Evolutionary conservation across 805 yeast species (phyloP).

Genomic region (Myxozyma monticola): DNA sequence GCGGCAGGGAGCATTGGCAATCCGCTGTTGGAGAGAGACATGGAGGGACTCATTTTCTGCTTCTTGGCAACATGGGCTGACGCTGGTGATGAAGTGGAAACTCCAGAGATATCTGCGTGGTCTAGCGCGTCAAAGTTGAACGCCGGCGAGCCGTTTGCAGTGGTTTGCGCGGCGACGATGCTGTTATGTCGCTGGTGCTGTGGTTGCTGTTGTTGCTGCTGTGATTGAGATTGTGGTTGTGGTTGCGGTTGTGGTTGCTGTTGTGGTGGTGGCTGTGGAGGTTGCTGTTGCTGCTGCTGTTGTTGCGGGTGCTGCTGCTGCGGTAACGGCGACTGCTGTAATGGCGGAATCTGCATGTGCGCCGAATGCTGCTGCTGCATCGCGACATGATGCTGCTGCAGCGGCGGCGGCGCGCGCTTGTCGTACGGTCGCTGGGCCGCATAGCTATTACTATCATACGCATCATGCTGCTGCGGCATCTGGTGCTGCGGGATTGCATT

Average conservation of each 20-base stretch:
- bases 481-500: conserved; percentile 6
- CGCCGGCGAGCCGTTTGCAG: conserved; percentile 7
- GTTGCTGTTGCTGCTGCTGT: conserved; percentile 3
- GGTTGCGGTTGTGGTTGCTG: conserved; percentile 1
- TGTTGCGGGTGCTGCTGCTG: conserved; percentile 6
- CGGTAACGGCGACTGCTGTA: conserved; percentile 5
- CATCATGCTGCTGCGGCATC: not conserved
- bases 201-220: conserved; percentile 12
- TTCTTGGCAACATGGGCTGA: conserved; percentile 16
- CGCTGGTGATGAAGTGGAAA: conserved; percentile 10
- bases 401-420: conserved; percentile 18
- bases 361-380: conserved; percentile 9
- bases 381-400: conserved; percentile 8
- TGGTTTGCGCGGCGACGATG: conserved; percentile 4
- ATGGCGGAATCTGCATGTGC: not conserved
- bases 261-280: conserved; percentile 5
- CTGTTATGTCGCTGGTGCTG: conserved; percentile 11
- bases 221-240: conserved; percentile 5
- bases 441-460: conserved; percentile 7
- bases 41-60: conserved; percentile 16
- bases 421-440: conserved; percentile 16
- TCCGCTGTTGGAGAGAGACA: conserved; percentile 2
- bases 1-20: not conserved
- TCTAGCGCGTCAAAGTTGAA: conserved; percentile 23
- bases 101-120: conserved; percentile 15